Base-by-base conservation (phyloP, 352 stramenopile species). In the Globisporangium acanthophoron region DNA sequence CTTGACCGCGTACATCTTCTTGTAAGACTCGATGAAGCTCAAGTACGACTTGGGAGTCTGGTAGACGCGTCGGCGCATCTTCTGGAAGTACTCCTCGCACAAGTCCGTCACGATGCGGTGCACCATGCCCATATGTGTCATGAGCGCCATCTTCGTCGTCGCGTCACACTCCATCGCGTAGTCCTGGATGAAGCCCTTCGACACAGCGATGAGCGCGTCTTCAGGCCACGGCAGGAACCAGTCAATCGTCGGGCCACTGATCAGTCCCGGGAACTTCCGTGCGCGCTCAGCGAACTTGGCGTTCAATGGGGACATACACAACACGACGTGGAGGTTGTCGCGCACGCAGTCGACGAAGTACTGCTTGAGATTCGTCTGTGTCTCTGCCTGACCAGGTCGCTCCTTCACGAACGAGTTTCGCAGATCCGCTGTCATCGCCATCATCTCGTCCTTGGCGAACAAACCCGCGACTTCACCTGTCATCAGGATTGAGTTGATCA, bases 141-240 rank as follows among this genome's bases (percentile, higher is more conserved):
- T 98, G 0, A 99, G 68, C 6, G 81, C 89, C 33, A 90, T 66
- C 54, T 92, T 92, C 3, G 81, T 92, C 3, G 82, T 71, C 0
- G 88, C 74, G 51, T 96, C 85, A 57, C 92, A 98, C 52, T 98
- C 96, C 66, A 99, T 96, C 16, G 87, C 74, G 63, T 98, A 99
- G 52, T 99, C 92, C 18, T 96, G 84, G 62, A 99, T 98, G 54
- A 99, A 98, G 0, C 96, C 96, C 62, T 97, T 94, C 12, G 94
- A 98, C 41, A 99, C 96, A 33, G 90, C 94, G 15, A 99, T 97
- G 7, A 99, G 76, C 5, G 97, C 97, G 63, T 99, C 96, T 79
- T 99, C 94, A 5, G 97, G 97, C 97, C 97, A 99, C n/a, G 94
- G 85, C 45, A 99, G 73, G 77, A 99, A 99, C 96, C 96, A 99